Evolutionary conservation across 1,284 basidiomycete genomes (phyloP).

Genomic region (Pisolithus thermaeus): DNA sequence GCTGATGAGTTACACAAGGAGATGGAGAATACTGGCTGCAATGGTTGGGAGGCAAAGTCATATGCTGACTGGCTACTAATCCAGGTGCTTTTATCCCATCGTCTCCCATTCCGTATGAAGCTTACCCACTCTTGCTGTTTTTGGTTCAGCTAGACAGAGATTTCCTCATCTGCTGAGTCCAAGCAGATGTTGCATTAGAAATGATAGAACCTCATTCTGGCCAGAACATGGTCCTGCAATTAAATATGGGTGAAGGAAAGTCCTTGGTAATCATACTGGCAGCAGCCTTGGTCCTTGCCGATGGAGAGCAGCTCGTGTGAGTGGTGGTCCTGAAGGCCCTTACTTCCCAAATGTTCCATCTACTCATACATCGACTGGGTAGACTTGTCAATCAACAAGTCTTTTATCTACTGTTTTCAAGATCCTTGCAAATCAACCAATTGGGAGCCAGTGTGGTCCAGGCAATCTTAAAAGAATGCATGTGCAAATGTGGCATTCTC

Average conservation of each 20-base stretch:
- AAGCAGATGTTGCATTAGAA: slow-evolving; percentile 19
- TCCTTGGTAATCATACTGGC: no score
- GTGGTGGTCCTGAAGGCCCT: slow-evolving; percentile 44
- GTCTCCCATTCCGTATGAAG: not conserved
- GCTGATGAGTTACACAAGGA: no score
- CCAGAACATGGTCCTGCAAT: no score
- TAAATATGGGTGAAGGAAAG: no score
- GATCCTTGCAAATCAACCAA: no score
- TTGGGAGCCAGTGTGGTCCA: no score
- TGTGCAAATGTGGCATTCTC: no score
- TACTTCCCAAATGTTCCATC: slow-evolving; percentile 41
- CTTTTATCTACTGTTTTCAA: no score
- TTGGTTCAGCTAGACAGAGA: slow-evolving; percentile 37
- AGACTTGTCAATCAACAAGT: no score
- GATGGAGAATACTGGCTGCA: slow-evolving; percentile 17
- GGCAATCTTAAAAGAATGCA: no score
- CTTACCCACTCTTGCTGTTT: not conserved
- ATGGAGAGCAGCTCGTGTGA: slow-evolving; percentile 14
- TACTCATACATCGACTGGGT: slow-evolving; percentile 38
- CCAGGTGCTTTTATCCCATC: slow-evolving; percentile 21
- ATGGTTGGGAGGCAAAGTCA: slow-evolving; percentile 5
- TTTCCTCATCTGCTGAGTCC: slow-evolving; percentile 37
- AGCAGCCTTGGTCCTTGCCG: no score
- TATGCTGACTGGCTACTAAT: slow-evolving; percentile 43
- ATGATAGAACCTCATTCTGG: no score